Evolutionary conservation across 1,139 yeast genomes (phyloP).

Genomic region (Suhomyces terraborum): DNA sequence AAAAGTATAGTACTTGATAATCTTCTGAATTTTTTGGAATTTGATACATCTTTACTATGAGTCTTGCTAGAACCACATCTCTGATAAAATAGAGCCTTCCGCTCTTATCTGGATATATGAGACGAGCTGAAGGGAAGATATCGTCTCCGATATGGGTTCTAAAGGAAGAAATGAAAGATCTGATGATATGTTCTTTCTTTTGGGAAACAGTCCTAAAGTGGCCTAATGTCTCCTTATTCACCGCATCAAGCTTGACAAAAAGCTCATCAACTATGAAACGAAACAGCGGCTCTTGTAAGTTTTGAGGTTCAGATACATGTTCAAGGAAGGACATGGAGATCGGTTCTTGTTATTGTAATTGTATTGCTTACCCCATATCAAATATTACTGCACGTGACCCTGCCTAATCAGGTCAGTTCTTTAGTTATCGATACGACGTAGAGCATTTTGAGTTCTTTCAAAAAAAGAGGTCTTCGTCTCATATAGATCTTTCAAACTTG

Average conservation of each 20-base stretch:
- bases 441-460: no score
- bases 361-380: background rate
- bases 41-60: conserved; percentile 38
- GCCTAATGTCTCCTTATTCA: conserved; percentile 29
- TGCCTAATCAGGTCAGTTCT: background rate
- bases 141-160: conserved; percentile 66
- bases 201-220: conserved; percentile 30
- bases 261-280: conserved; percentile 34
- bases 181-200: conserved; percentile 36
- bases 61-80: conserved; percentile 52
- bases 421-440: background rate
- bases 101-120: conserved; percentile 66
- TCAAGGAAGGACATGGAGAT: conserved; percentile 18
- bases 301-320: conserved; percentile 13
- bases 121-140: conserved; percentile 64
- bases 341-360: background rate
- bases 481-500: no score
- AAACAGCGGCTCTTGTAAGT: conserved; percentile 24
- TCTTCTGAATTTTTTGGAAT: conserved; percentile 41
- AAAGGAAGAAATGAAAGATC: conserved; percentile 60
- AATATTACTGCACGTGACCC: background rate
- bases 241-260: conserved; percentile 37
- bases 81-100: conserved; percentile 53
- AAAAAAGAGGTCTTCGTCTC: no score
- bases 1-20: conserved; percentile 36